These are phyloP conservation scores for Linum usitatissimum DNA, from an alignment of 345 rosid genomes.

Conservation along the genomic window DNA sequence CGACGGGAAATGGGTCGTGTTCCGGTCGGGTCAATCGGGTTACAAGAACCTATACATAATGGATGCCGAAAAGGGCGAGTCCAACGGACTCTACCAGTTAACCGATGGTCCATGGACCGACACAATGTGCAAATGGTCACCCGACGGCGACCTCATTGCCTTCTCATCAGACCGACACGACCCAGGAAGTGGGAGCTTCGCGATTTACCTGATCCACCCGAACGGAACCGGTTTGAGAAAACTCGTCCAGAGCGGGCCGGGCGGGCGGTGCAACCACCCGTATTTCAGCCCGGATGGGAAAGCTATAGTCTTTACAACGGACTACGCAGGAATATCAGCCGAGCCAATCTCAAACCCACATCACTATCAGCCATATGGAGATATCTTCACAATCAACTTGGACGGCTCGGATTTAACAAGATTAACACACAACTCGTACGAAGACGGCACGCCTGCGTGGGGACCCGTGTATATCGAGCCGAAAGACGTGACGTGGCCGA, in stretches of 20 bases:
- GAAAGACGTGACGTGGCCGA: conserved; percentile 32
- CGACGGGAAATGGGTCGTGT: conserved; percentile 64
- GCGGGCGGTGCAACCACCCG: conserved; percentile 74
- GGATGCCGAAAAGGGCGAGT: conserved; percentile 62
- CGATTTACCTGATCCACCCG: conserved; percentile 62
- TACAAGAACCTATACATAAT: conserved; percentile 71
- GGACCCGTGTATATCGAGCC: conserved; percentile 44
- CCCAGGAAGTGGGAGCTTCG: conserved; percentile 71
- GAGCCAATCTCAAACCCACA: conserved; percentile 85
- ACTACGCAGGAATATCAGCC: conserved; percentile 67
- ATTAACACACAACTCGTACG: conserved; percentile 65
- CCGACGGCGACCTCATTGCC: conserved; percentile 61
- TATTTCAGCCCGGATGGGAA: conserved; percentile 70
- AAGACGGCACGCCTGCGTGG: conserved; percentile 88
- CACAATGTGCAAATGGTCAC: conserved; percentile 85
- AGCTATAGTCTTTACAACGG: conserved; percentile 57
- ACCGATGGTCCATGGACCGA: conserved; percentile 80
- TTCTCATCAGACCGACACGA: conserved; percentile 65
- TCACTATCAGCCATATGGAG: conserved; percentile 84
- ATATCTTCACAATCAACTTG: conserved; percentile 54
- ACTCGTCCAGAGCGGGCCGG: conserved; percentile 53
- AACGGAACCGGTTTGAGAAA: conserved; percentile 65
- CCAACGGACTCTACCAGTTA: conserved; percentile 35
- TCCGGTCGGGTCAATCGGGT: conserved; percentile 73
- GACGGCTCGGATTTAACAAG: conserved; percentile 73